Evolutionary conservation across 2,329 filamentous ascomycete genomes (phyloP), one percentile per base, ranked within the genome.

Genomic region (Ophiostoma novo-ulmi): DNA sequence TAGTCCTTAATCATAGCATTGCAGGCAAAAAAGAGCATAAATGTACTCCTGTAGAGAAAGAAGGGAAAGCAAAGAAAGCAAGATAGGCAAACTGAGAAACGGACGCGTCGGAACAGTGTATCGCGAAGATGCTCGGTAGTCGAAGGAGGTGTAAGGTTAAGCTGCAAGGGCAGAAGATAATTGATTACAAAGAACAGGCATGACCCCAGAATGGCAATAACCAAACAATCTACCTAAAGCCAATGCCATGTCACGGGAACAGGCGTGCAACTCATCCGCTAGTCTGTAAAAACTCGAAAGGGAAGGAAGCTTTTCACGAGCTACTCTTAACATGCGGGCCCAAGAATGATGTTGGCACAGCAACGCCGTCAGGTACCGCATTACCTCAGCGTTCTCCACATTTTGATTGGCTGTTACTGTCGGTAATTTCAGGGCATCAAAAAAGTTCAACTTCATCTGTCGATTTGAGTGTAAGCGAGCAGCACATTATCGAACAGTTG

Each of bases 1-100:
- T 74, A 75, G 76, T 77, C 74, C 73, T 71, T 77, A 76, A 76
- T 79, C 77, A 79, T 79, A 76, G 75, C 78, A 78, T 78, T 71
- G 74, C 75, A 75, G 71, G 58, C 44, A 26, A 61, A 44, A 72
- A 71, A 64, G 31, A 5, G 5, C 8, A 10, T 35, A 63, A 35
- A 3, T 35, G 26, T 63, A 63, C 13, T 35, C 26, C 26, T 17
- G 26, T 31, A 63, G n/a, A 35, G 26, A 63, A 35, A 64, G 72
- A 36, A 31, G n/a, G 17, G 26, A 63, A 35, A 64, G 72, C 73
- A 74, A 77, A 75, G 7, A 39, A 39, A 39, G 38, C 38, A 39
- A 39, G n/a, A 22, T 26, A 10, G 58, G 74, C 71, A 74, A 72
- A 71, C 74, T 71, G 44, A 38, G 38, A 26, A 67, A 44, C 63